Conservation (phyloP, 2,329 filamentous ascomycete species). For the Sphaceloma murrayae region DNA sequence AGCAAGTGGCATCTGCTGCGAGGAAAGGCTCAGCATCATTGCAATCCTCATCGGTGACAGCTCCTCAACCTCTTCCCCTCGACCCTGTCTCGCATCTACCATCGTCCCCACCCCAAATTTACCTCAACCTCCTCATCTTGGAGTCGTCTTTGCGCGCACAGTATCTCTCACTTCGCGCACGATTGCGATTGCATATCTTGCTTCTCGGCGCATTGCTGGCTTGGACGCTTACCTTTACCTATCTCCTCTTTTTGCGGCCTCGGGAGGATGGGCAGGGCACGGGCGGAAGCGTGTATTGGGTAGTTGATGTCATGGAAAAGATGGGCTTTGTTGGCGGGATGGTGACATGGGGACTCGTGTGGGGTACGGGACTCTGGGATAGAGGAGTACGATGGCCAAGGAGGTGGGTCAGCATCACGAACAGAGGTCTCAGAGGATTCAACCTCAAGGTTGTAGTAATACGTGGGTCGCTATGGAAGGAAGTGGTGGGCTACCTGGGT, state of each 20-base stretch:
- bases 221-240: constrained; percentile 80
- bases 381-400: constrained; percentile 88
- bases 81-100: constrained; percentile 74
- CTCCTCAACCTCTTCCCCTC: constrained; percentile 28
- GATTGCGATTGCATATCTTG: constrained; percentile 85
- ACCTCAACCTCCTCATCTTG: constrained; percentile 93
- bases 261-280: constrained; percentile 86
- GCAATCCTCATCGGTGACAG: constrained; percentile 33
- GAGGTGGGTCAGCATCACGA: constrained; percentile 80
- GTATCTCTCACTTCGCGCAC: constrained; percentile 79
- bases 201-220: constrained; percentile 69
- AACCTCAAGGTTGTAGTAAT: constrained; percentile 95
- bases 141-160: constrained; percentile 89
- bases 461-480: constrained; percentile 70
- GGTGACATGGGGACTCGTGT: constrained; percentile 76
- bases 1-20: constrained; percentile 32
- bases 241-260: constrained; percentile 89
- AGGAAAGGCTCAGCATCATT: constrained; percentile 32
- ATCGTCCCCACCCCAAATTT: constrained; percentile 91
- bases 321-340: constrained; percentile 85
- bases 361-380: constrained; percentile 95
- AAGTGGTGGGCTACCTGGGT: constrained; percentile 49
- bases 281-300: constrained; percentile 92
- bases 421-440: constrained; percentile 80
- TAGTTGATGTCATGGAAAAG: constrained; percentile 81